Base-by-base conservation (phyloP, 225 moss, liverwort and hornwort species). In the Lunularia cruciata region DNA sequence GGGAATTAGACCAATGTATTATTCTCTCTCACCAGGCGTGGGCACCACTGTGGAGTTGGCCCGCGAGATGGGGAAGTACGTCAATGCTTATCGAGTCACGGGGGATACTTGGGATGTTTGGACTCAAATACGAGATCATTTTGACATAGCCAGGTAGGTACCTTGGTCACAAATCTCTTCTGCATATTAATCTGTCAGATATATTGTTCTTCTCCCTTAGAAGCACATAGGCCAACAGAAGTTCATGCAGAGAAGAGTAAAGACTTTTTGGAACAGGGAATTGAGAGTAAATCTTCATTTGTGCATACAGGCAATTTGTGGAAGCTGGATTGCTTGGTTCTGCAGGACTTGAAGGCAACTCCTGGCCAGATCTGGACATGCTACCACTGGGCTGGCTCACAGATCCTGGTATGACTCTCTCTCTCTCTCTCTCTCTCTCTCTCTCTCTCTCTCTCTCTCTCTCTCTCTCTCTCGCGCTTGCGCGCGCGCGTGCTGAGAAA, bases 21-120 rank as follows among this genome's bases (percentile, higher is more conserved):
- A 90, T 60, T 90, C 89, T 47, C 76, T 89, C 6, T 90, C 89
- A 42, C 89, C 87, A 30, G 89, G 83, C 68, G 78, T 83, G 26
- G 72, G 54, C 6, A 84, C 81, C 52, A 81, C 80, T 7, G 76
- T 77, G 28, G 75, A 70, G 39, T 72, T 89, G 68, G 85, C 77
- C 33, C 19, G 10, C 13, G 54, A 73, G 64, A 83, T 85, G 35
- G 75, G 74, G 20, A 60, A 63, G 37, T 68, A 86, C 28, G 72
- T 75, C 49, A 80, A 85, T 59, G 75, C 78, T 80, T 86, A 89
- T 76, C 78, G 89, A 25, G 84, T 89, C 42, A 84, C 89, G 31
- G 81, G 59, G 16, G 89, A 89, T 70, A 84, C 86, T 72, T 86
- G 86, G 83, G 89, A 86, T 54, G 72, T 71, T 10, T 89, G 89